phyloP scores from a whole-genome alignment of 495 filamentous ascomycete genomes.

The Xylaria nigripes region DNA sequence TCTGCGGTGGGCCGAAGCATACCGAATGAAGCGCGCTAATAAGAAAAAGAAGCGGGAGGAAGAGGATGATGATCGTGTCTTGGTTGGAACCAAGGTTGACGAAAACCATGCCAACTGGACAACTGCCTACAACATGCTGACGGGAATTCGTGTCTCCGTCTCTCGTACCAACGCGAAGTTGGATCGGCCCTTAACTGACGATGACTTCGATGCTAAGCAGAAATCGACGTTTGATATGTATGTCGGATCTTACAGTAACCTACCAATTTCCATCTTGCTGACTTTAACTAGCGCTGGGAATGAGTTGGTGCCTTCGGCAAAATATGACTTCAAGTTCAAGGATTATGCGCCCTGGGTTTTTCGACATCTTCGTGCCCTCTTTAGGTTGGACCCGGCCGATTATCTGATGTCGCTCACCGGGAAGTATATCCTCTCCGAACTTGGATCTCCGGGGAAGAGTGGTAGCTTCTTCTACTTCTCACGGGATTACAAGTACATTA shows the following conservation, averaged over 20 bases:
- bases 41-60: conserved; percentile 73
- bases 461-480: conserved; percentile 99
- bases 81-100: conserved; percentile 97
- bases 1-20: conserved; percentile 82
- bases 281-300: conserved; percentile 65
- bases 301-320: conserved; percentile 93
- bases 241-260: conserved; percentile 18
- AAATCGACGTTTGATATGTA: conserved; percentile 99
- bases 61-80: conserved; percentile 86
- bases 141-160: conserved; percentile 93
- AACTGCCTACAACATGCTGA: conserved; percentile 99
- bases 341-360: conserved; percentile 99
- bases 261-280: conserved; percentile 10
- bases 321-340: conserved; percentile 99
- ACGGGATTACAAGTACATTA: conserved; percentile 99
- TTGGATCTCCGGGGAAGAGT: conserved; percentile 95
- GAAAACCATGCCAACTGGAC: conserved; percentile 97
- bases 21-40: conserved; percentile 80
- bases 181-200: conserved; percentile 76
- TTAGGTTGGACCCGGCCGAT: conserved; percentile 89
- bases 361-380: conserved; percentile 80
- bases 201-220: conserved; percentile 84
- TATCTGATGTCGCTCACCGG: conserved; percentile 97
- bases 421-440: conserved; percentile 96
- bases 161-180: conserved; percentile 96